These are phyloP conservation scores for Fomes fomentarius DNA, from an alignment of 1,284 basidiomycete species.

Conservation along the genomic window DNA sequence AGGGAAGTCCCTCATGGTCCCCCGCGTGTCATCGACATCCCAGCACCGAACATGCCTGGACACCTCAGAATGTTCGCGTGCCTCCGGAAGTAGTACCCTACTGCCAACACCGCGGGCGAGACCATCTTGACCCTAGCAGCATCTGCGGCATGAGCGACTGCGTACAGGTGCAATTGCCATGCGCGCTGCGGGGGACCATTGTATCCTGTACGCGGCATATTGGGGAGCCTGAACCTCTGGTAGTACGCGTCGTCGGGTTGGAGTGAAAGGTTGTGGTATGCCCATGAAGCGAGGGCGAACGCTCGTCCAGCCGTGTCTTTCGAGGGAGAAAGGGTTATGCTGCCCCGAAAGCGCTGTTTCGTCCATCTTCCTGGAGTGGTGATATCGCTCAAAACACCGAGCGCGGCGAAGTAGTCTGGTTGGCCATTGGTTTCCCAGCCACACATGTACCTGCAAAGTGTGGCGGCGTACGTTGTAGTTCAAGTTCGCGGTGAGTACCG, in stretches of 20 bases:
- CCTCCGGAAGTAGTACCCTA: background rate
- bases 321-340: background rate
- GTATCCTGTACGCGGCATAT: background rate
- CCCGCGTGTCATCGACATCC: constrained; percentile 1
- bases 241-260: background rate
- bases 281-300: background rate
- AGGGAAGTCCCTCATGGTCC: background rate
- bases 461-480: no score
- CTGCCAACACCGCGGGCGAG: background rate
- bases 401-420: background rate
- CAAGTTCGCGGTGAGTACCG: no score
- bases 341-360: background rate
- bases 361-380: background rate
- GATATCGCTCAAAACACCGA: background rate
- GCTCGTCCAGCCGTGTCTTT: background rate
- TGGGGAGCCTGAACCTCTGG: background rate
- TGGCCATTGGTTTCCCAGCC: background rate
- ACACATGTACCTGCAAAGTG: background rate
- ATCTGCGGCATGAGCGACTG: background rate
- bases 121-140: background rate
- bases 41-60: constrained; percentile 2
- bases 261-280: background rate
- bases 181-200: background rate
- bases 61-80: background rate
- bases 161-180: background rate